Evolutionary conservation across 129 eudicot species (phyloP).

Genomic region (carrot (Daucus carota)): DH1_v3.0 NC_030387.2:39527001-39527500

Average conservation of each 20-base stretch:
- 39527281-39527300: conserved; percentile 26
- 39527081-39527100: conserved; percentile 26
- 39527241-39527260: conserved; percentile 27
- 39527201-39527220: conserved; percentile 30
- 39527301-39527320: conserved; percentile 39
- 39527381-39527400: conserved; percentile 25
- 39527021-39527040: conserved; percentile 53
- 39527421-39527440: conserved; percentile 37
- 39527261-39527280: conserved; percentile 15
- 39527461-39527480: conserved; percentile 22
- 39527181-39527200: conserved; percentile 51
- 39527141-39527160: conserved; percentile 69
- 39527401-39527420: conserved; percentile 31
- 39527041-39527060: conserved; percentile 54
- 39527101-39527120: conserved; percentile 35
- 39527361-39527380: conserved; percentile 28
- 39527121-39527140: conserved; percentile 61
- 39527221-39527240: conserved; percentile 33
- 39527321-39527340: conserved; percentile 55
- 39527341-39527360: conserved; percentile 29
- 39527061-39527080: conserved; percentile 44
- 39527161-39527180: conserved; percentile 43
- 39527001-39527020: conserved; percentile 53
- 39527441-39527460: conserved; percentile 28
- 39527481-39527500: conserved; percentile 19